Evolutionary conservation across 2,329 filamentous ascomycete species (phyloP), one percentile per base, ranked within the genome.

Genomic region (Monosporascus sp.): DNA sequence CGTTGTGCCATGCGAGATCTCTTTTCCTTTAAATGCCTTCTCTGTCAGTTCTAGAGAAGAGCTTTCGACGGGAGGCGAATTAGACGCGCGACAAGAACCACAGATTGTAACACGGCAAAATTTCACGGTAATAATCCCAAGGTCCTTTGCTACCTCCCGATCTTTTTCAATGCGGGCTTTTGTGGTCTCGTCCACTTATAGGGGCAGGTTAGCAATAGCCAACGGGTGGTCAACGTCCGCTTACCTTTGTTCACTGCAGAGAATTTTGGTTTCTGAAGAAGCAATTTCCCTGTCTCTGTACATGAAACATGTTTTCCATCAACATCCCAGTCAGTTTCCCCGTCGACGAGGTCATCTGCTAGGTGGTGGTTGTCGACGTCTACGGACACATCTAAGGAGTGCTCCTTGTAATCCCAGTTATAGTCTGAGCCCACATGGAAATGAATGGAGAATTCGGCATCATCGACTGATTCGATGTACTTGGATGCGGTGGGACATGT

Each of bases 1-100:
- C 69, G 49, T 59, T 15, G 67, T 67, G 5, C 66, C 66, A 36
- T 72, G 69, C 1, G 67, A 70, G 7, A 71, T 54, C 0, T 64
- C 62, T 46, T 60, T 63, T 7, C 68, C 69, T 36, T 72, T 71
- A 3, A 72, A 56, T 0, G 69, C 62, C 51, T 70, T 65, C 44
- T 72, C 69, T 0, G 68, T 56, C 2, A 72, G 57, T 50, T 67
- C 62, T 7, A 57, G 54, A 4, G 54, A 52, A 8, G 2, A 25
- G 22, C 46, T 22, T 43, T 20, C 5, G 20, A 7, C 11, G 5
- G 15, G 9, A 5, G 1, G 3, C 48, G 17, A 41, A 15, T 1
- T 22, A 14, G 17, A 0, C 17, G 1, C 3, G 5, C 5, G 6
- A 20, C 2, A 3, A 25, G 11, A 1, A 25, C 49, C 52, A 8